A percentile compares a stretch with the other conserved stretches of the same genome.
phyloP scores from a whole-genome alignment of 352 stramenopile genomes.

The Phytophthora meadii region DNA sequence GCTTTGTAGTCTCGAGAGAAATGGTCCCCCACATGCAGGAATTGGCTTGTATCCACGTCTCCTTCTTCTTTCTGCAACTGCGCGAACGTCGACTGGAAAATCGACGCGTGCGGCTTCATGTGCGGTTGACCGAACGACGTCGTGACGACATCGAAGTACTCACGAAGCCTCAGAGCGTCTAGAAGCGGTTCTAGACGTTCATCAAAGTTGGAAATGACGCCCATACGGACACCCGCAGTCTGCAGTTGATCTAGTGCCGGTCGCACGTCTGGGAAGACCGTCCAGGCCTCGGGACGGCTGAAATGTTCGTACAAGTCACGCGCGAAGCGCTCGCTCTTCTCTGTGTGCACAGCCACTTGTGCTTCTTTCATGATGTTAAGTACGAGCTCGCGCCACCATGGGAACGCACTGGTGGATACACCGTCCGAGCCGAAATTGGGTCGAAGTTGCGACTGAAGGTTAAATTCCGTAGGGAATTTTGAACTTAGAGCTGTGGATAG shows the following conservation, averaged over 20 bases:
- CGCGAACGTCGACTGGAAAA: slow-evolving; percentile 68
- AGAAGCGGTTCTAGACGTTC: slow-evolving; percentile 66
- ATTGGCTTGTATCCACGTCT: slow-evolving; percentile 14
- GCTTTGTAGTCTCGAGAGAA: slow-evolving; percentile 58
- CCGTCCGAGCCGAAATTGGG: slow-evolving; percentile 63
- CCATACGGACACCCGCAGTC: slow-evolving; percentile 38
- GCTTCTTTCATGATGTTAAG: slow-evolving; percentile 44
- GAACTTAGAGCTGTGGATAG: slow-evolving; percentile 32
- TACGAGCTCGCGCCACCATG: slow-evolving; percentile 71
- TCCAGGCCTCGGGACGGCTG: slow-evolving; percentile 55
- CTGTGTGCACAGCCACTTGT: slow-evolving; percentile 16
- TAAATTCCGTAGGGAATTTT: slow-evolving; percentile 57
- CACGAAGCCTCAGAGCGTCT: slow-evolving; percentile 43
- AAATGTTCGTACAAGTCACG: slow-evolving; percentile 65
- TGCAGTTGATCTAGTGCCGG: slow-evolving; percentile 50
- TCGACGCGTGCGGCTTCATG: slow-evolving; percentile 60
- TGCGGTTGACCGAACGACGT: slow-evolving; percentile 59
- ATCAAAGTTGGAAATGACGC: slow-evolving; percentile 85
- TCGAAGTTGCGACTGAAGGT: slow-evolving; percentile 14
- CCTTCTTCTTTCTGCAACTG: slow-evolving; percentile 18
- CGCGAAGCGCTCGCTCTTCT: slow-evolving; percentile 48
- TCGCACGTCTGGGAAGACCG: slow-evolving; percentile 61
- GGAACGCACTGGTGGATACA: slow-evolving; percentile 29
- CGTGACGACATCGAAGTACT: slow-evolving; percentile 63
- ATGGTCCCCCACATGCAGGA: slow-evolving; percentile 79